phyloP scores from a whole-genome alignment of 331 rosid species.

The Dryas integrifolia region DNA sequence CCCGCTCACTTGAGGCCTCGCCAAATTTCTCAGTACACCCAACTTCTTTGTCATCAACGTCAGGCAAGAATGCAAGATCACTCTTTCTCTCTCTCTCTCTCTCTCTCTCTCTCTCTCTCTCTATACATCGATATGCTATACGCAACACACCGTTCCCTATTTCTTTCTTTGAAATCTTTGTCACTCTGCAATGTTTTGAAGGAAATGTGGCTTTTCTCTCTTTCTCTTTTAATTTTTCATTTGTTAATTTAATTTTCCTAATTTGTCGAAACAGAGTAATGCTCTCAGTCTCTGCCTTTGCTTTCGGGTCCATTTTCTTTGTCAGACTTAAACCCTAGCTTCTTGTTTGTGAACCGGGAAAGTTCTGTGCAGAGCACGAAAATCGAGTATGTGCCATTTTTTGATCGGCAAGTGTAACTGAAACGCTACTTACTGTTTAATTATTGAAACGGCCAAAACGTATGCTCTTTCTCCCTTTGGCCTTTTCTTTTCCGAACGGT shows the following conservation, averaged over 20 bases:
- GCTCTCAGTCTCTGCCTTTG: not conserved
- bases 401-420: not conserved
- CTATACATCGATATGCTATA: not conserved
- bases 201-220: conserved; percentile 13
- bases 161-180: conserved; percentile 3
- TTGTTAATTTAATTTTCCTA: not conserved
- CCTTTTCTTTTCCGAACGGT: conserved; percentile 4
- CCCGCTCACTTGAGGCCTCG: conserved; percentile 15
- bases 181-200: not conserved
- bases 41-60: conserved; percentile 27
- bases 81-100: not conserved
- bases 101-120: conserved; percentile 16
- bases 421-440: not conserved
- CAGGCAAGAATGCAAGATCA: conserved; percentile 53
- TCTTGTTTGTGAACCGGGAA: conserved; percentile 12
- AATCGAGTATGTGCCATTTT: not conserved
- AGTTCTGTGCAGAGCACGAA: not conserved
- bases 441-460: too few species aligned
- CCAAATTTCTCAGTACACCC: not conserved
- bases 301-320: not conserved
- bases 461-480: not conserved
- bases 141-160: not conserved
- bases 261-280: not conserved
- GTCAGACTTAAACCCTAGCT: conserved; percentile 30
- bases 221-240: not conserved